Percentiles rank a stretch among this genome's conserved stretches.
Conservation (phyloP, 108 stramenopile species). For the Fragilaria radians region DNA sequence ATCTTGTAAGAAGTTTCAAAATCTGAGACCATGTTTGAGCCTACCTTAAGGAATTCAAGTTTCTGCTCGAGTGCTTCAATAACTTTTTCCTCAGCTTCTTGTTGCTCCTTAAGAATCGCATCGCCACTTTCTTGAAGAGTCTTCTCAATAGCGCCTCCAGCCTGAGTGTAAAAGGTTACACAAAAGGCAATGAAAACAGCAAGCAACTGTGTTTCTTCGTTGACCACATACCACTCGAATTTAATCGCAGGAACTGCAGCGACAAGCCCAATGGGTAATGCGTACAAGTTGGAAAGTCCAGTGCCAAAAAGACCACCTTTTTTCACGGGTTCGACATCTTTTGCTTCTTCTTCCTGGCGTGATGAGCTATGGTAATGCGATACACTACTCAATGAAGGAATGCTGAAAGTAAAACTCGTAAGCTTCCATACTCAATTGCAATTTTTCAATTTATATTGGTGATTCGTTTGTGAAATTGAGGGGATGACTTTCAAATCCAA, state of each 20-base stretch:
- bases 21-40: conserved; percentile 62
- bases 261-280: conserved; percentile 70
- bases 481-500: too few relatives aligned
- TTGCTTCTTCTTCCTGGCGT: conserved; percentile 60
- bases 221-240: conserved; percentile 74
- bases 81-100: conserved; percentile 70
- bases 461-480: too few relatives aligned
- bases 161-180: conserved; percentile 76
- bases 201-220: conserved; percentile 82
- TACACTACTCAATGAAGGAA: too few relatives aligned
- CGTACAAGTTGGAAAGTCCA: conserved; percentile 67
- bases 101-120: conserved; percentile 67
- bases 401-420: too few relatives aligned
- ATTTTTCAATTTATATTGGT: too few relatives aligned
- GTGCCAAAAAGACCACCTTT: conserved; percentile 65
- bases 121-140: conserved; percentile 63
- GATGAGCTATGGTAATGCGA: conserved; percentile 61
- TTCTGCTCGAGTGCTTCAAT: conserved; percentile 67
- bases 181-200: conserved; percentile 81
- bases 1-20: conserved; percentile 57
- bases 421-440: too few relatives aligned
- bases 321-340: conserved; percentile 26
- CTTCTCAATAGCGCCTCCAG: conserved; percentile 77
- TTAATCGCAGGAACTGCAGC: conserved; percentile 77
- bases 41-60: conserved; percentile 67